Base-by-base conservation (phyloP, 106 monocot genomes). In the Hemerocallis citrina region DNA sequence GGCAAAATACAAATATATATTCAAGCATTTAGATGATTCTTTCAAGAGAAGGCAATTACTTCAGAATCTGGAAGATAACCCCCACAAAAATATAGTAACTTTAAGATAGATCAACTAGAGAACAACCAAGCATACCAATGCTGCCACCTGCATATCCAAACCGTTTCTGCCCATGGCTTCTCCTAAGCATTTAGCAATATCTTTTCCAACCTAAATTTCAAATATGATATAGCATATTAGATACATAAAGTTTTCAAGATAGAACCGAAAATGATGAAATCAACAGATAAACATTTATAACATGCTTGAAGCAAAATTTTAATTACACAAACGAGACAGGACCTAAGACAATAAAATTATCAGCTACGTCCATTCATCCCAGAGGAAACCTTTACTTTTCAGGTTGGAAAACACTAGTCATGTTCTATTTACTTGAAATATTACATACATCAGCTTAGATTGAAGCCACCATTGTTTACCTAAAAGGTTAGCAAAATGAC, bases 111-210 rank as follows among this genome's bases (percentile, higher is more conserved):
- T 7, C 28, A 54, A 54, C 24, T 16, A 54, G 54, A 54, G 16
- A 21, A 42, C 55, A 34, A 3, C 31, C 40, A 27, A 68, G 61
- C 77, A 33, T 90, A 95, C 95, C 86, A 95, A 68, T 65, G 74
- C 95, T 10, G 83, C 62, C 28, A 95, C 86, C 28, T 47, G 81
- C 78, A 90, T 81, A 63, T 74, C 68, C 37, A 90, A 50, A 27
- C 95, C 95, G 14, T 55, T 57, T 34, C 63, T 84, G 7, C 22
- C 51, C 78, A 95, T 69, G 5, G 90, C 89, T 57, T 86, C 79
- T 45, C 81, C 72, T 72, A 95, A 76, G 59, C 83, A 81, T 35
- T 63, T 72, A 13, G 76, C 37, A 50, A 95, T 76, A 79, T 95
- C 90, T 66, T 70, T 81, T 23, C 76, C 90, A 72, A 81, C 77